These are phyloP conservation scores for Cryptococcus sp. DNA, from an alignment of 1,284 basidiomycete genomes.

Conservation along the genomic window DNA sequence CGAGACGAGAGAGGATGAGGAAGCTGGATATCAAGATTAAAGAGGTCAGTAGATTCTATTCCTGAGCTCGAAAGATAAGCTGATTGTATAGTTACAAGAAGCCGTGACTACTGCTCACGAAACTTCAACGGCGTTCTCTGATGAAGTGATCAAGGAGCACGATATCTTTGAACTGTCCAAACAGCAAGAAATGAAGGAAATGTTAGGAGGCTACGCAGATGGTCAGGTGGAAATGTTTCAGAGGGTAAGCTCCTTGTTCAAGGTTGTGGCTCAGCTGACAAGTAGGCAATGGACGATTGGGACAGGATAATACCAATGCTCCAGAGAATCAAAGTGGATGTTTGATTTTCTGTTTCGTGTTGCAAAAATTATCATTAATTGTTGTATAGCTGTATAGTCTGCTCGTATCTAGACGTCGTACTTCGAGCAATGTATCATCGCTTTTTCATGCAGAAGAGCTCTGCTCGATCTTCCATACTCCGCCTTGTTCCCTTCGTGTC, in stretches of 20 bases:
- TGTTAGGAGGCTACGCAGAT: constrained; percentile 80
- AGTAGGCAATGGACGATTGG: constrained; percentile 82
- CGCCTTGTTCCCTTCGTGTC: constrained; percentile 12
- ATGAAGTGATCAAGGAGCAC: constrained; percentile 88
- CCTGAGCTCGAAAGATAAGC: background rate
- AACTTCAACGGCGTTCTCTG: constrained; percentile 90
- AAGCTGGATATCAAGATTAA: constrained; percentile 90
- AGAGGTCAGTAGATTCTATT: constrained; percentile 62
- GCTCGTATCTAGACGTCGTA: background rate
- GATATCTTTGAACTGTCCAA: constrained; percentile 83
- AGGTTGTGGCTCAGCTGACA: constrained; percentile 27
- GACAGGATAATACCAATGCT: constrained; percentile 54
- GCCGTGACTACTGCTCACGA: constrained; percentile 93
- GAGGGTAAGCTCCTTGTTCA: constrained; percentile 48
- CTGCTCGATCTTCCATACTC: constrained; percentile 6
- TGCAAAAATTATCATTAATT: background rate
- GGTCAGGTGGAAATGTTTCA: constrained; percentile 94
- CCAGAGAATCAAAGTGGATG: constrained; percentile 34
- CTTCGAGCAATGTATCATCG: too few relatives aligned
- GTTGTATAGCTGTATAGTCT: background rate
- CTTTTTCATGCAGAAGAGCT: background rate
- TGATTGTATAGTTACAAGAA: constrained; percentile 70
- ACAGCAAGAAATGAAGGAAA: constrained; percentile 91
- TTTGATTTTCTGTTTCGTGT: constrained; percentile 15
- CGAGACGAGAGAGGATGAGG: constrained; percentile 77